Conservation (phyloP, 1,284 basidiomycete genomes). For the Dichomitus squalens region DNA sequence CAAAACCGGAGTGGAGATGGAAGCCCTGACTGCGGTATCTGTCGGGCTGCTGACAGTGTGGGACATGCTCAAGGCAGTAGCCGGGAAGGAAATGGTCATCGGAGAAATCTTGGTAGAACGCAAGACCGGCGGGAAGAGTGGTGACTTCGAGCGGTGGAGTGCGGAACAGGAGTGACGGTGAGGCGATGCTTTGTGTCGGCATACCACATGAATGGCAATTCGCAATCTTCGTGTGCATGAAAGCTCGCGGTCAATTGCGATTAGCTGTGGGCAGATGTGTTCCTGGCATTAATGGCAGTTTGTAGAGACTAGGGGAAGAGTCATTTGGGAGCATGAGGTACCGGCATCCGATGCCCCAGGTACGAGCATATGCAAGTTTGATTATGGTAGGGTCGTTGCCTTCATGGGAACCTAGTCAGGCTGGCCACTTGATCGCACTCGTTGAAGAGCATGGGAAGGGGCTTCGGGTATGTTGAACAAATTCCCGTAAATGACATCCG, state of each 20-base stretch:
- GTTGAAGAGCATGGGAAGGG: background rate
- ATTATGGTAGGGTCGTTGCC: background rate
- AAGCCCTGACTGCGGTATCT: constrained; percentile 84
- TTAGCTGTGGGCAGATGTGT: background rate
- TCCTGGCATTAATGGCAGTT: background rate
- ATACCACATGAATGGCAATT: background rate
- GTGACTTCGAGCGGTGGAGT: constrained; percentile 50
- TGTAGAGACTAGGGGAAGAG: background rate
- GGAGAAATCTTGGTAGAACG: constrained; percentile 63
- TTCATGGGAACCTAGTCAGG: background rate
- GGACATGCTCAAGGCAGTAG: constrained; percentile 93
- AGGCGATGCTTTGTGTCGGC: constrained; percentile 3
- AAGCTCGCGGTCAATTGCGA: background rate
- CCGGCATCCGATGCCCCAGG: background rate
- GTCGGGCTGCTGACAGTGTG: constrained; percentile 83
- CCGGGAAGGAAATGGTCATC: constrained; percentile 83
- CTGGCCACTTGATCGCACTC: background rate
- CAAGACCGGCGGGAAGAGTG: constrained; percentile 79
- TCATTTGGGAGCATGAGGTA: background rate
- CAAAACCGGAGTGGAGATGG: constrained; percentile 92
- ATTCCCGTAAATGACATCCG: background rate
- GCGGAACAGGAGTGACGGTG: constrained; percentile 3
- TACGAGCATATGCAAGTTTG: background rate
- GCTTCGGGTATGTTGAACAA: background rate
- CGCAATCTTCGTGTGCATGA: background rate